Base-by-base conservation (phyloP, 2,329 filamentous ascomycete genomes). In the Calonectria honghensis region DNA sequence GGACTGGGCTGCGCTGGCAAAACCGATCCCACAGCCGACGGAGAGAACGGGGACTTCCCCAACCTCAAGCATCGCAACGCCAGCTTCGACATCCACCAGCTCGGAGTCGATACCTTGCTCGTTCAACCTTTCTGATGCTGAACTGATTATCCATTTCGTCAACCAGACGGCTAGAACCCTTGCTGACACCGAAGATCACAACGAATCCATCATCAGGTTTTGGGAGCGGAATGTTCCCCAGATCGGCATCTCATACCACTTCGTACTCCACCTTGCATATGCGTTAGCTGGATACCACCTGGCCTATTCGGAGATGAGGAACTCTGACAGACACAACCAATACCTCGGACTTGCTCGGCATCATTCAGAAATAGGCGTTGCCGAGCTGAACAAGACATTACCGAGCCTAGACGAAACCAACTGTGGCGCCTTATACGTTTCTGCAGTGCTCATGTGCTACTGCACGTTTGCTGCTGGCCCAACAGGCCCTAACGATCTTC, bases 381-480 rank as follows among this genome's bases (percentile, higher is more conserved):
- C 73, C 31, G 81, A 82, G 66, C 72, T 83, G 57, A 80, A 78
- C 37, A 77, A 76, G 32, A 77, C 75, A 4, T 67, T 83, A 20
- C 52, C 79, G 13, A 75, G 64, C n/a, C 63, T 83, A 2, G 78
- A 81, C 63, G 75, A 79, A 29, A 72, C 73, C 54, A 83, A 82
- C 63, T 83, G 82, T 50, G 81, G 81, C n/a, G 78, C 82, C 10
- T 70, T 82, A 18, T 83, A 83, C 63, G 73, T 82, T 10, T 77
- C 81, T 2, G 77, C 81, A 10, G 68, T 79, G 27, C 76, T 83
- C 6, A 77, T 82, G 9, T 83, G 82, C 63, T 82, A 82, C 52
- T 82, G 80, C 52, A 79, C 79, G 10, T 82, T 83, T 72, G 82
- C 82, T 35, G 81, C 81, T 9, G 82, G 82, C 2, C 82, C 82